phyloP scores from a whole-genome alignment of 768 basidiomycete genomes.

The Gloeopeniophorella convolvens region DNA sequence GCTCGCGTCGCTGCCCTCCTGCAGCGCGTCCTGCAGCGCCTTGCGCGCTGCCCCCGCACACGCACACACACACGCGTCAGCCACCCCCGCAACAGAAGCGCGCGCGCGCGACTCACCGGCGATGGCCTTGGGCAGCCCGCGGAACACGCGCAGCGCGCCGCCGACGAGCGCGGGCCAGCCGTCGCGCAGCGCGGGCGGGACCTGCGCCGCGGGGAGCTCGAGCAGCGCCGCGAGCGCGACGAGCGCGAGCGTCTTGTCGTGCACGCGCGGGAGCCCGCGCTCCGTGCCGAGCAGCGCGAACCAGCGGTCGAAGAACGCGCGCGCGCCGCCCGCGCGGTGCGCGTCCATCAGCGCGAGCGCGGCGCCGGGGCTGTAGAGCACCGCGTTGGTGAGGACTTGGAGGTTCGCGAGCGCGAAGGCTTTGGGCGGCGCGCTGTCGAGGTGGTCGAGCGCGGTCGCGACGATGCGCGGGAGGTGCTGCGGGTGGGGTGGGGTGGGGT shows the following conservation, averaged over 20 bases:
- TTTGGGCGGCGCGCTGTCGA: constrained; percentile 57
- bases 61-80: background rate
- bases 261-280: constrained; percentile 68
- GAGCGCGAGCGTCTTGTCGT: constrained; percentile 84
- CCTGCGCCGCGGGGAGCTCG: constrained; percentile 53
- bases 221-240: constrained; percentile 70
- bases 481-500: constrained; percentile 1
- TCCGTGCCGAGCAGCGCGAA: constrained; percentile 62
- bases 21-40: constrained; percentile 46
- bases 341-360: constrained; percentile 70
- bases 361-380: constrained; percentile 78
- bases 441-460: constrained; percentile 47
- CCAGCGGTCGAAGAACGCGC: constrained; percentile 81
- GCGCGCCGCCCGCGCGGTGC: constrained; percentile 50
- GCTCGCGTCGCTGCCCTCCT: constrained; percentile 7
- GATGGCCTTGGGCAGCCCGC: constrained; percentile 70
- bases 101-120: constrained; percentile 40
- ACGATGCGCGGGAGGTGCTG: constrained; percentile 65
- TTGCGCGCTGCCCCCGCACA: constrained; percentile 43
- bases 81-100: background rate
- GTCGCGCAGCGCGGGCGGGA: constrained; percentile 55
- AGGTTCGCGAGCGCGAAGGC: constrained; percentile 71
- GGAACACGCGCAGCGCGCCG: constrained; percentile 67
- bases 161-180: constrained; percentile 74
- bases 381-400: constrained; percentile 74